Evolutionary conservation across 805 yeast species (phyloP).

Genomic region (Pichia cabralensis): DNA sequence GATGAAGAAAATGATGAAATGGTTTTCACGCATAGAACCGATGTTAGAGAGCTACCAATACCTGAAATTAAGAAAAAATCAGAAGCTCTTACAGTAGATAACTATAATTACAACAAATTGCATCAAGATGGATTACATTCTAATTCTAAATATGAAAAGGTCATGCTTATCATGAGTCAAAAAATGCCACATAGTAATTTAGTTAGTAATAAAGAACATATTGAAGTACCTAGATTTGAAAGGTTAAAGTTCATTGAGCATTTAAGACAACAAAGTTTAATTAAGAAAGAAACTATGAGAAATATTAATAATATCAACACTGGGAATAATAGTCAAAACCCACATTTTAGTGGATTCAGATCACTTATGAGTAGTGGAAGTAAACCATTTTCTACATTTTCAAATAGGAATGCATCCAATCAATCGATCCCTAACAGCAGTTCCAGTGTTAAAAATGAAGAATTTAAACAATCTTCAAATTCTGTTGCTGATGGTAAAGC

Average conservation of each 20-base stretch:
- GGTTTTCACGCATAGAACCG: constrained; percentile 30
- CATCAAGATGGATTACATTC: constrained; percentile 70
- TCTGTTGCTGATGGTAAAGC: neutral
- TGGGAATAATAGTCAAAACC: neutral
- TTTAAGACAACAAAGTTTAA: constrained; percentile 34
- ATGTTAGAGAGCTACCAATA: constrained; percentile 21
- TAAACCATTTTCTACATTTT: too few relatives aligned
- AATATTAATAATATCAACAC: neutral
- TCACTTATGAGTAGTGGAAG: too few relatives aligned
- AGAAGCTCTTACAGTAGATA: constrained; percentile 7
- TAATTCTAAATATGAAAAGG: constrained; percentile 78
- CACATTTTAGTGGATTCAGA: too few relatives aligned
- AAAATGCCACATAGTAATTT: constrained; percentile 25
- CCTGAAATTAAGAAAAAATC: neutral
- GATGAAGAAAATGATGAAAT: constrained; percentile 22
- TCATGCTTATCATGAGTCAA: constrained; percentile 67
- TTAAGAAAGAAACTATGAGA: constrained; percentile 3
- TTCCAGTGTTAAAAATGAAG: too few relatives aligned
- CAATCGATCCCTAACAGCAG: too few relatives aligned
- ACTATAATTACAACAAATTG: constrained; percentile 27
- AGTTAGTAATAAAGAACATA: constrained; percentile 27
- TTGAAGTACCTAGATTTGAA: constrained; percentile 39
- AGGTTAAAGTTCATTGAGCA: constrained; percentile 84
- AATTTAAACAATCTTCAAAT: too few relatives aligned
- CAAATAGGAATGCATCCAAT: too few relatives aligned